These are phyloP conservation scores for Leishmania braziliensis DNA, from an alignment of 208 protist genomes.

Conservation along the genomic window DNA sequence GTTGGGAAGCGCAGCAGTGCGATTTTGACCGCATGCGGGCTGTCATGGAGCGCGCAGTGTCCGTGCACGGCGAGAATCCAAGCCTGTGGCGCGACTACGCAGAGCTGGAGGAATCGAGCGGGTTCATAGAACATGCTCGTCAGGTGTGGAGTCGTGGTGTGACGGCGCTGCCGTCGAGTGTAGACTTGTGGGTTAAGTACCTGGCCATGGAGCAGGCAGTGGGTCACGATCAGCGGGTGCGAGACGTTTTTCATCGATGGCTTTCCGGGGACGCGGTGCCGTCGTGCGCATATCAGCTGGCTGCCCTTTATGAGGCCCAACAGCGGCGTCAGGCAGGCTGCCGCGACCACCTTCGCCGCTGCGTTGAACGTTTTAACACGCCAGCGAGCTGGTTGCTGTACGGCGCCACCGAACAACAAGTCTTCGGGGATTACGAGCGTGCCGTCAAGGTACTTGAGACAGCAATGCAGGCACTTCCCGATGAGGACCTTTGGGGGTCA, in stretches of 20 bases:
- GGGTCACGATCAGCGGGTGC: constrained; percentile 82
- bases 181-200: constrained; percentile 98
- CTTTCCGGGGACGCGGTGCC: constrained; percentile 67
- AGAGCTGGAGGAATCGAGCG: constrained; percentile 98
- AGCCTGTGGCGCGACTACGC: constrained; percentile 97
- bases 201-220: constrained; percentile 97
- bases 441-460: constrained; percentile 69
- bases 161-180: constrained; percentile 92
- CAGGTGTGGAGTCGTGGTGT: constrained; percentile 98
- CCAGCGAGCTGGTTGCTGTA: constrained; percentile 90
- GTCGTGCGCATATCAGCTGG: constrained; percentile 91
- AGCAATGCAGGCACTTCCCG: constrained; percentile 73
- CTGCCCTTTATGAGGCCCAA: constrained; percentile 92
- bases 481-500: constrained; percentile 41
- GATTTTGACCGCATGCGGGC: constrained; percentile 95
- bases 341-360: constrained; percentile 64
- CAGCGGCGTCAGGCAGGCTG: constrained; percentile 40
- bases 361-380: constrained; percentile 66
- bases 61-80: constrained; percentile 90
- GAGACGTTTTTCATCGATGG: constrained; percentile 97
- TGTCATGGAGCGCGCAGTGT: constrained; percentile 95
- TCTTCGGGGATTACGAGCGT: constrained; percentile 52
- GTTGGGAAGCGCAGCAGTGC: constrained; percentile 97
- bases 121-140: constrained; percentile 96
- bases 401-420: constrained; percentile 82